Evolutionary conservation across 768 basidiomycete species (phyloP).

Genomic region (Gymnopilus dilepis): DNA sequence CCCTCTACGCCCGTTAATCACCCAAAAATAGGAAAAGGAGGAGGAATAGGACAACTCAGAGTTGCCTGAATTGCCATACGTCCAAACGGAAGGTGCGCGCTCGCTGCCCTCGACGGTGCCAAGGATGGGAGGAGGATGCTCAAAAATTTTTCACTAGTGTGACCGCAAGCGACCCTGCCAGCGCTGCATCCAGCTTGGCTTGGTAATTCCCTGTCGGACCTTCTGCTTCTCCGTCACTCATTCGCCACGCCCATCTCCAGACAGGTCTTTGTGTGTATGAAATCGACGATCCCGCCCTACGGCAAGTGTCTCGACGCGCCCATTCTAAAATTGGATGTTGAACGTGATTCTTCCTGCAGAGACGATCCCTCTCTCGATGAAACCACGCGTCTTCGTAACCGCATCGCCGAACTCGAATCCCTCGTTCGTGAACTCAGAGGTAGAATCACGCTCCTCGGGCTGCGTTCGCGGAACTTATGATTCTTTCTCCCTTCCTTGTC

Average conservation of each 20-base stretch:
- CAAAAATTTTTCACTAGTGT: constrained; percentile 61
- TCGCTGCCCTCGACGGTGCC: constrained; percentile 10
- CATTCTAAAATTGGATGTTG: constrained; percentile 5
- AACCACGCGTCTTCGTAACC: constrained; percentile 79
- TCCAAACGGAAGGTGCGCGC: constrained; percentile 85
- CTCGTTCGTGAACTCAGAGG: constrained; percentile 88
- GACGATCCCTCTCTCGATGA: constrained; percentile 91
- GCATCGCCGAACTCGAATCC: constrained; percentile 93
- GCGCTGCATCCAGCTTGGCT: constrained; percentile 86
- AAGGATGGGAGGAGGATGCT: constrained; percentile 19
- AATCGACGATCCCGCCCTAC: constrained; percentile 85
- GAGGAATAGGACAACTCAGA: constrained; percentile 91
- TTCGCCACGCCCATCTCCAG: constrained; percentile 41
- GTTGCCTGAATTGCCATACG: constrained; percentile 89
- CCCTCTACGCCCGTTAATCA: constrained; percentile 49
- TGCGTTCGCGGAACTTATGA: background rate
- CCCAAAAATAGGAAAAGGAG: constrained; percentile 76
- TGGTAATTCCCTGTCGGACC: constrained; percentile 52
- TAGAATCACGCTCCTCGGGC: constrained; percentile 29
- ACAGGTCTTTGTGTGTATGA: constrained; percentile 96
- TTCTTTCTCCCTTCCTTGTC: background rate
- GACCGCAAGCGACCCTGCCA: constrained; percentile 92
- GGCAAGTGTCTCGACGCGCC: constrained; percentile 46
- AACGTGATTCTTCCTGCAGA: constrained; percentile 42
- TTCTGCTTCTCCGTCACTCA: constrained; percentile 11